phyloP scores from a whole-genome alignment of 106 monocot species.

The Acanthochlamys bracteata region DNA sequence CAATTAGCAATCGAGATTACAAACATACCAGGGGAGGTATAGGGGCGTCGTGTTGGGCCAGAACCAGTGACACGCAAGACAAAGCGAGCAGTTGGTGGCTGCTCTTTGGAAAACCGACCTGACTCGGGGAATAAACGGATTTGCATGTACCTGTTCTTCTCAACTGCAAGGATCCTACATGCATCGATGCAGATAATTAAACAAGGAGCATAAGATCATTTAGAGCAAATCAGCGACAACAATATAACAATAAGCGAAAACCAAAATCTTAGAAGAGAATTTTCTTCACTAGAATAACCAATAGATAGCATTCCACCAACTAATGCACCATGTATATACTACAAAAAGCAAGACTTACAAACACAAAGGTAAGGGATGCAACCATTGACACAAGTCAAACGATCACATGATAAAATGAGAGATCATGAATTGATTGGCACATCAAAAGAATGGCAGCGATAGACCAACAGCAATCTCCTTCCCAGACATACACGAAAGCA shows the following conservation, averaged over 20 bases:
- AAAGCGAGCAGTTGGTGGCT: slow-evolving; percentile 66
- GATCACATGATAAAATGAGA: too few relatives aligned
- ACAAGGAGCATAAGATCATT: not conserved
- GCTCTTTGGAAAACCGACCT: slow-evolving; percentile 56
- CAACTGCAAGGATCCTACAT: slow-evolving; percentile 60
- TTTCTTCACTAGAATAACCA: not conserved
- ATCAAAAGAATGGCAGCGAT: too few relatives aligned
- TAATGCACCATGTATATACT: not conserved
- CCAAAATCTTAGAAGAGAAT: not conserved
- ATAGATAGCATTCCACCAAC: not conserved
- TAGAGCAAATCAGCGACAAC: too few relatives aligned
- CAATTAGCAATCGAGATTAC: too few relatives aligned
- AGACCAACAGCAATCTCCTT: too few relatives aligned
- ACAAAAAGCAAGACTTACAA: not conserved
- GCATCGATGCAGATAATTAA: not conserved
- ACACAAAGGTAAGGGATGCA: too few relatives aligned
- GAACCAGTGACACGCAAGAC: slow-evolving; percentile 57
- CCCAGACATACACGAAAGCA: too few relatives aligned
- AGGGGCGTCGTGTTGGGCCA: slow-evolving; percentile 53
- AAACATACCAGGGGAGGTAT: slow-evolving; percentile 49
- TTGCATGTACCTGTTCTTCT: slow-evolving; percentile 68
- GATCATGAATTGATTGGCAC: too few relatives aligned
- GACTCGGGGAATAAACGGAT: slow-evolving; percentile 80
- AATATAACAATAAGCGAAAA: not conserved
- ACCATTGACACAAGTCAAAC: too few relatives aligned